phyloP scores from a whole-genome alignment of 1,284 basidiomycete species.

The Tranzscheliella williamsii region DNA sequence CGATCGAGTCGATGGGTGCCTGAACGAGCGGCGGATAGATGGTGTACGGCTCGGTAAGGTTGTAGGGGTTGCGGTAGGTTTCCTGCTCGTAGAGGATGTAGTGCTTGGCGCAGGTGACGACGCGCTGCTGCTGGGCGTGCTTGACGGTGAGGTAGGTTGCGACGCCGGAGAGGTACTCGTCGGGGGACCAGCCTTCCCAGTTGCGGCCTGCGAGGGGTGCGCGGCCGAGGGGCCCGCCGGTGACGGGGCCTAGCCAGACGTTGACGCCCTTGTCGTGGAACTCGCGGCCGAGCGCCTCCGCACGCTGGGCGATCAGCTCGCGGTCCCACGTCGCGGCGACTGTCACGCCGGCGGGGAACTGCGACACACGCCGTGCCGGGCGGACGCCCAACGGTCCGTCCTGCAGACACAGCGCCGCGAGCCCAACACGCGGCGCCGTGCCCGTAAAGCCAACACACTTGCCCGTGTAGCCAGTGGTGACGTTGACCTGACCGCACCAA shows the following conservation, averaged over 20 bases:
- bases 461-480: slow-evolving; percentile 61
- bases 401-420: slow-evolving; percentile 71
- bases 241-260: slow-evolving; percentile 66
- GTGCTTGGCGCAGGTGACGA: slow-evolving; percentile 61
- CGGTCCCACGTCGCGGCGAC: slow-evolving; percentile 72
- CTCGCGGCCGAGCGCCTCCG: slow-evolving; percentile 76
- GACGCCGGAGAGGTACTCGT: slow-evolving; percentile 39
- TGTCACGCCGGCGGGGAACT: slow-evolving; percentile 74
- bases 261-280: slow-evolving; percentile 78
- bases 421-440: slow-evolving; percentile 67
- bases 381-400: slow-evolving; percentile 69
- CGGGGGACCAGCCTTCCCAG: slow-evolving; percentile 69
- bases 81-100: slow-evolving; percentile 56
- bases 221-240: slow-evolving; percentile 63
- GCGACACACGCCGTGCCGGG: slow-evolving; percentile 56
- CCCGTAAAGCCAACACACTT: slow-evolving; percentile 44
- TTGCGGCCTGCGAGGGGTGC: slow-evolving; percentile 73
- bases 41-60: slow-evolving; percentile 10
- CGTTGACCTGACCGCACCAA: no score
- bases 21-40: no score
- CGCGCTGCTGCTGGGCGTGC: slow-evolving; percentile 41
- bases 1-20: slow-evolving; percentile 68
- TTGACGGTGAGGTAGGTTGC: slow-evolving; percentile 38
- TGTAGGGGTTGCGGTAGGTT: slow-evolving; percentile 35
- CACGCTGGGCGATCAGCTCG: slow-evolving; percentile 72